Conservation (phyloP, 768 basidiomycete species). For the Tephrocybe sp. region DNA sequence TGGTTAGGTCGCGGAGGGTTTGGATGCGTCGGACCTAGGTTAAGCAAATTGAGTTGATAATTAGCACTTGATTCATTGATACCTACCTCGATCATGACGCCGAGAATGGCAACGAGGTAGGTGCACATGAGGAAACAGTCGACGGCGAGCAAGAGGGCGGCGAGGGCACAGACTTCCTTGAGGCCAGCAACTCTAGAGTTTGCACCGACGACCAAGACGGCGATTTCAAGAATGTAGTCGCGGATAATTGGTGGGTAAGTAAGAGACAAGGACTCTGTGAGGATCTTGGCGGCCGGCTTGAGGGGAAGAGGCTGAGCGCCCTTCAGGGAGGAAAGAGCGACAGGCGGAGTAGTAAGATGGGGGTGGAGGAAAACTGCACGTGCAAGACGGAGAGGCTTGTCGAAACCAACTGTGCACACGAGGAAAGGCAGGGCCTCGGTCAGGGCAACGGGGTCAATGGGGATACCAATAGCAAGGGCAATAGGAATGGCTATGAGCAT, state of each 20-base stretch:
- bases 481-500: slow-evolving; percentile 84
- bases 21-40: slow-evolving; percentile 73
- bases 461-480: slow-evolving; percentile 69
- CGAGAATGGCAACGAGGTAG: slow-evolving; percentile 84
- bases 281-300: slow-evolving; percentile 79
- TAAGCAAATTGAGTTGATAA: too few relatives aligned
- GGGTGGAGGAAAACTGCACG: slow-evolving; percentile 87
- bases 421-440: slow-evolving; percentile 97
- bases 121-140: slow-evolving; percentile 90
- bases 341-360: slow-evolving; percentile 44
- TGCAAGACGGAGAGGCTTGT: slow-evolving; percentile 93
- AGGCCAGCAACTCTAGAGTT: slow-evolving; percentile 85
- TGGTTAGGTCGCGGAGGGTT: slow-evolving; percentile 45
- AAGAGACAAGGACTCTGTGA: slow-evolving; percentile 77
- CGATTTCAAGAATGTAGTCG: slow-evolving; percentile 92
- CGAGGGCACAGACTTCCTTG: slow-evolving; percentile 92
- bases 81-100: slow-evolving; percentile 92
- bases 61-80: too few relatives aligned
- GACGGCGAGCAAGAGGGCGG: slow-evolving; percentile 79
- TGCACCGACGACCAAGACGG: slow-evolving; percentile 84
- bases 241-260: slow-evolving; percentile 84
- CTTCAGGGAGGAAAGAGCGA: slow-evolving; percentile 20
- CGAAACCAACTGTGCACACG: slow-evolving; percentile 96
- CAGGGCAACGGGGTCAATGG: slow-evolving; percentile 88
- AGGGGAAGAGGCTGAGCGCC: slow-evolving; percentile 33